phyloP scores from a whole-genome alignment of 2,329 filamentous ascomycete species.

The Alternaria gansuensis region DNA sequence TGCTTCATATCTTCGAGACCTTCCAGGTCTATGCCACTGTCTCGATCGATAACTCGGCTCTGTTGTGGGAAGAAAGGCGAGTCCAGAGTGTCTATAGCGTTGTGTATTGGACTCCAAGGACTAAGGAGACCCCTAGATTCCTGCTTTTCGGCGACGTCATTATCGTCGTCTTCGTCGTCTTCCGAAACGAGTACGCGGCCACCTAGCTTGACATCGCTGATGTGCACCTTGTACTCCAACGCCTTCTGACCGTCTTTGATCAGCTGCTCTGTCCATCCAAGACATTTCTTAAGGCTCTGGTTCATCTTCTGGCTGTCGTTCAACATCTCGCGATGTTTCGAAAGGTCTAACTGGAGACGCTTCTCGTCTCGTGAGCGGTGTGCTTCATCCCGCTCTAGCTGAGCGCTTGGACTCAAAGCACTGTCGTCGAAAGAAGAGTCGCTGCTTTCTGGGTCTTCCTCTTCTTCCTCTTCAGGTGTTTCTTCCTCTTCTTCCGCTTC shows the following conservation, averaged over 20 bases:
- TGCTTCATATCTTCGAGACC: constrained; percentile 35
- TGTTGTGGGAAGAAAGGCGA: constrained; percentile 30
- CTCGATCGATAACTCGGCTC: constrained; percentile 47
- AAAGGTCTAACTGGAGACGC: constrained; percentile 82
- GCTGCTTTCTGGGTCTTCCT: constrained; percentile 57
- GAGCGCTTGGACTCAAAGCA: constrained; percentile 53
- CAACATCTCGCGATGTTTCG: constrained; percentile 87
- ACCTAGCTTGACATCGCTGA: constrained; percentile 82
- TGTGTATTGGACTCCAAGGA: constrained; percentile 48
- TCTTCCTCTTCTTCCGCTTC: constrained; percentile 48
- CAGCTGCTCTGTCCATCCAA: constrained; percentile 87
- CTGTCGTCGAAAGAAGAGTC: constrained; percentile 64
- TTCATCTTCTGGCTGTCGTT: constrained; percentile 95
- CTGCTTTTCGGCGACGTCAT: constrained; percentile 29
- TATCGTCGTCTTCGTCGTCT: constrained; percentile 78
- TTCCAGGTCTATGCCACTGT: constrained; percentile 51
- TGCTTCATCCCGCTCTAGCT: constrained; percentile 55
- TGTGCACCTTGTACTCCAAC: constrained; percentile 79
- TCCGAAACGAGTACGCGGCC: constrained; percentile 79
- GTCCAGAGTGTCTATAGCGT: constrained; percentile 30
- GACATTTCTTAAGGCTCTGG: constrained; percentile 87
- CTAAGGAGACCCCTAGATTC: constrained; percentile 48
- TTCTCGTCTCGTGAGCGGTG: constrained; percentile 80
- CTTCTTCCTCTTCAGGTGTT: constrained; percentile 49
- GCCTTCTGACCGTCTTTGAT: constrained; percentile 90